These are phyloP conservation scores for Aspergillus awamori DNA, from an alignment of 2,329 filamentous ascomycete species.

Conservation along the genomic window DNA sequence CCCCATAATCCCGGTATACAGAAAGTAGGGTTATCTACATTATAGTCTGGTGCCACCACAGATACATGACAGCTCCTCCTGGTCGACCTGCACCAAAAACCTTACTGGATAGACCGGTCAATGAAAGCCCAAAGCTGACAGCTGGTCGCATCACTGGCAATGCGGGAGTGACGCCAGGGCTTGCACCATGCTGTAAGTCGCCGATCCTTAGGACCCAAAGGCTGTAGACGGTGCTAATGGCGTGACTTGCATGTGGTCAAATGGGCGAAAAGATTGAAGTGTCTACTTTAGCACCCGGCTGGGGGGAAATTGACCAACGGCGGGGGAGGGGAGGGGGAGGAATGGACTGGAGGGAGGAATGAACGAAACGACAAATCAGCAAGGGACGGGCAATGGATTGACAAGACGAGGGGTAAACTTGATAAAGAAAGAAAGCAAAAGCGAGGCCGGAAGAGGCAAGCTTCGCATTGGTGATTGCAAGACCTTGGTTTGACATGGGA, in stretches of 20 bases:
- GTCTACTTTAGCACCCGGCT: not conserved
- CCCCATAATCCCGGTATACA: slow-evolving; percentile 1
- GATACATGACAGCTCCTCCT: slow-evolving; percentile 10
- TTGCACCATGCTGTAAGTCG: slow-evolving; percentile 10
- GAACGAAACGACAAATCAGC: not conserved
- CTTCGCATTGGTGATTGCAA: not conserved
- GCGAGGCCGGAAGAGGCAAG: not conserved
- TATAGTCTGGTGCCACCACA: slow-evolving; percentile 16
- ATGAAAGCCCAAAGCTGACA: slow-evolving; percentile 10
- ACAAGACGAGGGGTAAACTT: not conserved
- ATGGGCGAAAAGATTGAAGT: not conserved
- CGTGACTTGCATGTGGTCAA: not conserved
- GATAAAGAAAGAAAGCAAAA: not conserved
- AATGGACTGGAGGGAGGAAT: not conserved
- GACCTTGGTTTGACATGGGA: not conserved
- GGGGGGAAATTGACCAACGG: not conserved
- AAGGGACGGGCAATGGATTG: not conserved
- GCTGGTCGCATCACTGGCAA: slow-evolving; percentile 11
- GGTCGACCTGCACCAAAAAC: slow-evolving; percentile 11
- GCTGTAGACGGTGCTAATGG: not conserved
- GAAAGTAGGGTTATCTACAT: slow-evolving; percentile 3
- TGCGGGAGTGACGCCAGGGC: slow-evolving; percentile 17
- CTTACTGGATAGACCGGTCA: slow-evolving; percentile 10
- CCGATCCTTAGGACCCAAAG: slow-evolving; percentile 7
- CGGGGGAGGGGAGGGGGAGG: not conserved